Conservation (phyloP, 345 rosid species). For the Arabidopsis arenosa region DNA sequence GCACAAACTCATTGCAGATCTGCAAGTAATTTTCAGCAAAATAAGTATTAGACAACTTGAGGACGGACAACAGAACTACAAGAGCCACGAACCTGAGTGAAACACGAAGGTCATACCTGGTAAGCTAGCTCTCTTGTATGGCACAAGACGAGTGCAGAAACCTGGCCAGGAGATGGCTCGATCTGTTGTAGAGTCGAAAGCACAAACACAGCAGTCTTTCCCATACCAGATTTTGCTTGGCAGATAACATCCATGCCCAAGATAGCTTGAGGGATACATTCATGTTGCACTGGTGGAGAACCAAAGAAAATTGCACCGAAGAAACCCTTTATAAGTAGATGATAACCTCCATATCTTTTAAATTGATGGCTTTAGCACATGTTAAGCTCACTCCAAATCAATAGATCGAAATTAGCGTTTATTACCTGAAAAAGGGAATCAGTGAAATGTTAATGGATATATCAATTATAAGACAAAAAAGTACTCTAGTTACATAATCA, state of each 20-base stretch:
- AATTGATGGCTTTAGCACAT: slow-evolving; percentile 68
- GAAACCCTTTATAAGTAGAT: slow-evolving; percentile 82
- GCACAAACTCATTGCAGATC: slow-evolving; percentile 96
- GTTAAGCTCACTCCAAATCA: slow-evolving; percentile 68
- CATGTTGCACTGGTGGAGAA: slow-evolving; percentile 97
- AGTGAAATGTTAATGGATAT: not conserved
- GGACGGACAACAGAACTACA: not conserved
- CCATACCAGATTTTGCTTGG: slow-evolving; percentile 99
- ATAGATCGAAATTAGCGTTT: slow-evolving; percentile 46
- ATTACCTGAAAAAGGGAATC: slow-evolving; percentile 30
- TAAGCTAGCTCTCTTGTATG: slow-evolving; percentile 98
- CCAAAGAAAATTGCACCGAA: slow-evolving; percentile 78
- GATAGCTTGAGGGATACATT: slow-evolving; percentile 99
- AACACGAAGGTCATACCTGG: slow-evolving; percentile 56
- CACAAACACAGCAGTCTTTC: slow-evolving; percentile 97
- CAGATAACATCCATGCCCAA: slow-evolving; percentile 99
- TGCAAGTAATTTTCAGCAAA: slow-evolving; percentile 37
- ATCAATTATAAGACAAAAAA: not conserved
- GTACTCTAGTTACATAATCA: not conserved
- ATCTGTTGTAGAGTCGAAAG: slow-evolving; percentile 91
- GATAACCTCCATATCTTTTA: slow-evolving; percentile 66
- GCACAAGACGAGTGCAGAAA: slow-evolving; percentile 87
- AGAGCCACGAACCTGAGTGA: not conserved
- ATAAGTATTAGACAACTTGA: not conserved
- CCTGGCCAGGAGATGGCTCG: slow-evolving; percentile 92